A percentile compares a stretch with the other conserved stretches of the same genome.
Conservation (phyloP, 352 stramenopile genomes). For the Phytopythium montanum region DNA sequence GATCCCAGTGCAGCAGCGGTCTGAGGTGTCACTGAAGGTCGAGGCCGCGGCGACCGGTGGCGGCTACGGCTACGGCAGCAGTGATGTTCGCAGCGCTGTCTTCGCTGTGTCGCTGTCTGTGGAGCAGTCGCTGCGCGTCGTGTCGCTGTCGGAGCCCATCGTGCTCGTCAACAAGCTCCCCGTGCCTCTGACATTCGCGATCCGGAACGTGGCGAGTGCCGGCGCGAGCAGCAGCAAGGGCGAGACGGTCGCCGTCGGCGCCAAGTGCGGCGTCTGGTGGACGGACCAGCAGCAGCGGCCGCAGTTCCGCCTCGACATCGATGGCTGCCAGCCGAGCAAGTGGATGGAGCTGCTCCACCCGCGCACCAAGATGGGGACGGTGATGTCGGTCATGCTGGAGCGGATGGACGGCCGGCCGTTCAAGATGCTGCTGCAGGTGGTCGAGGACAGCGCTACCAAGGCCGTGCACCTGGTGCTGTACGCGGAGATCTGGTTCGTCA, state of each 20-base stretch:
- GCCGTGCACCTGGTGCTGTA: conserved; percentile 47
- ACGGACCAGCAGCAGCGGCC: conserved; percentile 55
- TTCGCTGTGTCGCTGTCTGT: conserved; percentile 65
- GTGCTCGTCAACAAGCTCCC: conserved; percentile 81
- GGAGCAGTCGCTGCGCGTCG: conserved; percentile 63
- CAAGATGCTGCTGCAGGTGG: conserved; percentile 64
- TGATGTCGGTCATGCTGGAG: conserved; percentile 59
- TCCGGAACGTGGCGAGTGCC: conserved; percentile 7
- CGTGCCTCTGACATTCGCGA: conserved; percentile 41
- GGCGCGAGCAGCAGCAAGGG: conserved; percentile 26
- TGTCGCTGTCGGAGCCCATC: conserved; percentile 65
- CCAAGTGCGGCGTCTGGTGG: conserved; percentile 77
- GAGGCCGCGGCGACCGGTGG: conserved; percentile 37
- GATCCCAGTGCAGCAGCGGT: conserved; percentile 71
- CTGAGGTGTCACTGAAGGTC: conserved; percentile 53
- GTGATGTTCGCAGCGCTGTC: conserved; percentile 33
- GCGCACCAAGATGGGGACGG: conserved; percentile 36
- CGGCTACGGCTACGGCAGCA: conserved; percentile 8
- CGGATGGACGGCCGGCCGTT: conserved; percentile 52
- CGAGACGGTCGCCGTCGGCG: conserved; percentile 48
- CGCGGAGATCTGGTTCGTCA: conserved; percentile 80
- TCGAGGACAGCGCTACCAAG: conserved; percentile 33
- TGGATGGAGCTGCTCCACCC: conserved; percentile 64
- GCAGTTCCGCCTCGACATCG: conserved; percentile 61
- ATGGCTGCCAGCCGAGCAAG: conserved; percentile 58